These are phyloP conservation scores for Tulasnella sp. DNA, from an alignment of 768 basidiomycete species.

Conservation along the genomic window DNA sequence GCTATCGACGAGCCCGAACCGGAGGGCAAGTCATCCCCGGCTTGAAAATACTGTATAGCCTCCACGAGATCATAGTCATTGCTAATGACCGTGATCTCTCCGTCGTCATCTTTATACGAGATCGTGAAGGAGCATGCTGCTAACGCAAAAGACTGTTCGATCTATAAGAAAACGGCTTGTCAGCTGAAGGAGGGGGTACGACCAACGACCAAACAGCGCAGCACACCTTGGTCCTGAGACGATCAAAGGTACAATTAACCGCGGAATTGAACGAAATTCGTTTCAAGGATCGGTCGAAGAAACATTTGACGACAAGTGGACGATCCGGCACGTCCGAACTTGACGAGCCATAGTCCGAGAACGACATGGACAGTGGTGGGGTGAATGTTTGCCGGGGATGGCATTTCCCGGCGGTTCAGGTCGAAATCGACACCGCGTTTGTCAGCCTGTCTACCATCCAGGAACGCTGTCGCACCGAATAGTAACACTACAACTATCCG, in stretches of 20 bases:
- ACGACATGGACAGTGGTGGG: conserved; percentile 4
- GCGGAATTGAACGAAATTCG: conserved; percentile 71
- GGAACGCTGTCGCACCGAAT: no score
- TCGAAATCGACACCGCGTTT: background rate
- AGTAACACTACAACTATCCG: background rate
- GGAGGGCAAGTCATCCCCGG: conserved; percentile 49
- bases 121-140: conserved; percentile 57
- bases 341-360: conserved; percentile 18
- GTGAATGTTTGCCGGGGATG: background rate
- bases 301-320: conserved; percentile 72
- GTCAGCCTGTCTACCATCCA: no score
- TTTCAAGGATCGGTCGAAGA: conserved; percentile 59
- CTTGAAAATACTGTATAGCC: conserved; percentile 77
- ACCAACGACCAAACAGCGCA: background rate
- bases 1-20: conserved; percentile 65
- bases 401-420: background rate
- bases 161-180: conserved; percentile 33
- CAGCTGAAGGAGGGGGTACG: background rate
- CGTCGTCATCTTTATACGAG: conserved; percentile 80
- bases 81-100: conserved; percentile 55
- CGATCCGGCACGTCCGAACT: conserved; percentile 46
- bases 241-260: conserved; percentile 62
- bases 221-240: conserved; percentile 59
- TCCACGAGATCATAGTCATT: conserved; percentile 69
- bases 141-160: conserved; percentile 75